These are phyloP conservation scores for Coemansia sp. DNA, from an alignment of 192 early-diverging fungal genomes.

Conservation along the genomic window DNA sequence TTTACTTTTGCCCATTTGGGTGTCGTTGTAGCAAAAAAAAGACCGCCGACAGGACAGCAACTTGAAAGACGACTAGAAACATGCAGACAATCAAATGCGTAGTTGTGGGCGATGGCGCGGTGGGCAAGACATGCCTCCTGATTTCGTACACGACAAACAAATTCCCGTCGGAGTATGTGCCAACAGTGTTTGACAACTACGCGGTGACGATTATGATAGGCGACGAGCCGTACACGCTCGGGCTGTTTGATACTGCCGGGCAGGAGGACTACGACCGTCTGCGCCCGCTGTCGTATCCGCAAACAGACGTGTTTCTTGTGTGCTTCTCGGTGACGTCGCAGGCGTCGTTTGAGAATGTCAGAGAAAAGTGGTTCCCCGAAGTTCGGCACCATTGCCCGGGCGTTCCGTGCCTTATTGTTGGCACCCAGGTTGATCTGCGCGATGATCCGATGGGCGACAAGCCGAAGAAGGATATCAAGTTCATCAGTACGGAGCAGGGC, in stretches of 20 bases:
- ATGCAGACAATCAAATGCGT: slow-evolving; percentile 89
- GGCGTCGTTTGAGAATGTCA: slow-evolving; percentile 78
- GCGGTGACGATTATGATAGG: slow-evolving; percentile 97
- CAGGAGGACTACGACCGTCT: slow-evolving; percentile 96
- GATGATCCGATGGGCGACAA: slow-evolving; percentile 31
- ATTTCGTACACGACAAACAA: slow-evolving; percentile 77
- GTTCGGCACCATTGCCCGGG: slow-evolving; percentile 18
- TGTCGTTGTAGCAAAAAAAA: slow-evolving; percentile 4
- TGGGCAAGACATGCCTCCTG: slow-evolving; percentile 88
- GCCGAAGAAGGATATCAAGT: slow-evolving; percentile 49
- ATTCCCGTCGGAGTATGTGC: slow-evolving; percentile 83
- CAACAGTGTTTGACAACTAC: slow-evolving; percentile 98
- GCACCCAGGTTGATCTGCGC: slow-evolving; percentile 52
- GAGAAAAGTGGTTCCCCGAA: slow-evolving; percentile 40
- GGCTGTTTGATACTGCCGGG: slow-evolving; percentile 94
- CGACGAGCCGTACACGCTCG: slow-evolving; percentile 92
- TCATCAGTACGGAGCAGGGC: slow-evolving; percentile 55
- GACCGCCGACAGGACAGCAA: neutral
- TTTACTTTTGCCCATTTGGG: neutral
- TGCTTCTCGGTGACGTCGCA: slow-evolving; percentile 86
- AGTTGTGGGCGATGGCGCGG: slow-evolving; percentile 87
- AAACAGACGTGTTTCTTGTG: slow-evolving; percentile 88
- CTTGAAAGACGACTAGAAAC: neutral
- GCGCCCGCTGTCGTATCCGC: slow-evolving; percentile 86
- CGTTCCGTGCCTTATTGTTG: slow-evolving; percentile 52